Evolutionary conservation across 148 eudicot species (phyloP), one percentile per base, ranked within the genome.

Genomic region (Arbutus unedo): DNA sequence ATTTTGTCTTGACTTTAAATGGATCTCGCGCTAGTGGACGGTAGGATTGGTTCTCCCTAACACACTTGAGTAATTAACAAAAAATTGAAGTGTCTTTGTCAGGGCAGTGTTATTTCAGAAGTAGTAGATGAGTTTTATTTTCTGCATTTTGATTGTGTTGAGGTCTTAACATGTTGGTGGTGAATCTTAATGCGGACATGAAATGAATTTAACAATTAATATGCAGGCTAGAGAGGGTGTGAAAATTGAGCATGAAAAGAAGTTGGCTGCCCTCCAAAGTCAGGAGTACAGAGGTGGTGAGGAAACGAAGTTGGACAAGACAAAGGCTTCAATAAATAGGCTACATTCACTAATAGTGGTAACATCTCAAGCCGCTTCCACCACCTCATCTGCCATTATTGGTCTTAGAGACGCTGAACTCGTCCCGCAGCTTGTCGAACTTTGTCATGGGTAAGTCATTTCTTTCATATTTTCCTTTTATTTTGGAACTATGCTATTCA

Each of bases 181-280:
- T 6, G 47, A 15, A 53, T 66, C 80, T 77, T 75, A 41, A 76
- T 81, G 23, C 8, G 57, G 25, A 23, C 80, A 57, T 67, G 14
- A 79, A 44, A 31, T 31, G 38, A 31, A 31, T 31, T 79, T 74
- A 55, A 72, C 78, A 56, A 86, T 79, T n/a, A 74, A 23, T 31
- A 31, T 87, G 83, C 82, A 96, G 99, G 98, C 91, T 62, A 91
- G 99, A 87, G 99, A 96, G 88, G 92, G 95, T 64, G 99, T 94
- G 77, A 96, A 91, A 86, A 94, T 96, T 70, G 97, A 91, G 83
- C 96, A 94, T 81, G 99, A 94, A 82, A 94, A 91, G 88, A 96
- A 96, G 82, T 85, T 96, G 85, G 82, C 98, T 47, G 82, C 93
- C 18, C 88, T 96, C 74, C 99, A 96, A 83, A 94, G 85, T 85